Evolutionary conservation across 2,329 filamentous ascomycete genomes (phyloP), one percentile per base, ranked within the genome.

Genomic region (Seiridium unicorne): DNA sequence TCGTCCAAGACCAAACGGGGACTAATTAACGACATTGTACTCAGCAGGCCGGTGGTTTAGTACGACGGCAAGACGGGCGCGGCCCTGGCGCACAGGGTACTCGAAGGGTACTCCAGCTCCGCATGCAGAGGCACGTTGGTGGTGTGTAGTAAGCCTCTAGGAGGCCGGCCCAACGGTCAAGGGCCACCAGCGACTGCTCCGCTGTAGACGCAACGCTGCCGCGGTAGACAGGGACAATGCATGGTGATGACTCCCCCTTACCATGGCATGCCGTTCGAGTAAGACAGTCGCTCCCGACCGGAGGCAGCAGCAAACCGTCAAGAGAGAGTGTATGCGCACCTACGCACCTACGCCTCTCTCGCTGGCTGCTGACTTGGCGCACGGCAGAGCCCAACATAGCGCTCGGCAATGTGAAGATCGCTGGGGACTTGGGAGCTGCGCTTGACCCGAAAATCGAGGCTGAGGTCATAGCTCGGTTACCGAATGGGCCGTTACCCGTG

Each of bases 21-120:
- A 55, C 51, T 55, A 26, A 26, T 26, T 26, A 26, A 26, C 18
- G 18, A 26, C 18, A 26, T 26, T 26, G 18, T 26, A 55, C 51
- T 55, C 36, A 55, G 51, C 51, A 55, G 40, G 38, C 36, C 36
- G 31, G 34, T 53, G 49, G 49, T 53, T 53, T 53, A 53, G 49
- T 53, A 53, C 49, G 49, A 53, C 49, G 49, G 49, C 32, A 35
- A 53, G 49, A 53, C 47, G 18, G 49, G 31, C 11, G 49, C 5
- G 34, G 49, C 38, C 13, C 38, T 13, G 13, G 38, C 7, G 7
- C 13, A 7, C 38, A 42, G 7, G 13, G 38, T 55, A 44, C 51
- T 44, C 38, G 38, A 3, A 31, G 38, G 51, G 51, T 44, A 55
- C 51, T 44, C 38, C 35, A 55, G 10, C 5, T 32, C 26, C n/a